phyloP scores from a whole-genome alignment of 2,329 filamentous ascomycete genomes.

The Trichoderma simmonsii region DNA sequence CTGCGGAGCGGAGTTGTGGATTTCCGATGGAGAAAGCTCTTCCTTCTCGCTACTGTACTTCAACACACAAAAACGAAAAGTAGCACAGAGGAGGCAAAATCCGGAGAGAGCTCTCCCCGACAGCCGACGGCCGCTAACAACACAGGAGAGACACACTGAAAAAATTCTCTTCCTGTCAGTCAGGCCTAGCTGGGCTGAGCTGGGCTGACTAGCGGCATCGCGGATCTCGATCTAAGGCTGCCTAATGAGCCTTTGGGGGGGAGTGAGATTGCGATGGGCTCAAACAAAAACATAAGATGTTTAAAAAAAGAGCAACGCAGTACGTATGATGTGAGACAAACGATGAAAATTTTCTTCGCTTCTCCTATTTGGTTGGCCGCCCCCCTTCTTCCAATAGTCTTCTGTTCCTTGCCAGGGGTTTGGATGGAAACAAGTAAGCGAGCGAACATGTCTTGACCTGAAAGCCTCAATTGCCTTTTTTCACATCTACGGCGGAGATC shows the following conservation, averaged over 20 bases:
- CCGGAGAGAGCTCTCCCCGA: conserved; percentile 6
- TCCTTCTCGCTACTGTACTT: neutral
- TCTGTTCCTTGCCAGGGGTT: neutral
- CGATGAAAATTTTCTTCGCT: neutral
- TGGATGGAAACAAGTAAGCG: neutral
- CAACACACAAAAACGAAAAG: neutral
- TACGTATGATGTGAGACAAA: conserved; percentile 1
- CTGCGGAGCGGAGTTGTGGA: neutral
- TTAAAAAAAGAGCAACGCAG: neutral
- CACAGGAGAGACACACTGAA: neutral
- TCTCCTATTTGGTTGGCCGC: neutral
- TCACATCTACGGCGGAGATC: neutral
- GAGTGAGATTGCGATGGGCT: neutral
- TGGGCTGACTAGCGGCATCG: conserved; percentile 18
- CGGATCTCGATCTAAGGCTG: conserved; percentile 7
- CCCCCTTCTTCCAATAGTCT: neutral
- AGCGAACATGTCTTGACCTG: neutral
- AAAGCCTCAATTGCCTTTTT: neutral
- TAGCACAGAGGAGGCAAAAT: neutral
- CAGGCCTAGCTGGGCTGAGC: conserved; percentile 1
- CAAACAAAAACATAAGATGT: neutral
- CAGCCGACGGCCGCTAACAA: neutral
- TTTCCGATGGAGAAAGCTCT: neutral
- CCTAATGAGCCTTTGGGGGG: neutral
- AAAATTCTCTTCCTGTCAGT: neutral